Percentiles rank a stretch among this genome's conserved stretches.
phyloP scores from a whole-genome alignment of 345 rosid genomes.

The Gossypium bickii region DNA sequence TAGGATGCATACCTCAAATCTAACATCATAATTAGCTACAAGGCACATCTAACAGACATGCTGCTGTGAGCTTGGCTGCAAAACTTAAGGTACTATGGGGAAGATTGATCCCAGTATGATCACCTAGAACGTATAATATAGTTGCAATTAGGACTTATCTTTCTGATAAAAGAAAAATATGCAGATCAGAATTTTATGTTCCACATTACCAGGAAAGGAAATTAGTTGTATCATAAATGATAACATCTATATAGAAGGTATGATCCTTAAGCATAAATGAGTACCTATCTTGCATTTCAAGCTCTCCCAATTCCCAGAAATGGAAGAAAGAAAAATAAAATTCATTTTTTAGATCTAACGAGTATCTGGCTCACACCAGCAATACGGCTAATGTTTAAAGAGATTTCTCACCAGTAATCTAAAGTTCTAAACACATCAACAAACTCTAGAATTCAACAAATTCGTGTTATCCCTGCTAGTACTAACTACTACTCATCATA shows the following conservation, averaged over 20 bases:
- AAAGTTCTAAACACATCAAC: not conserved
- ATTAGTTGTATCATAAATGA: not conserved
- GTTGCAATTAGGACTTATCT: not conserved
- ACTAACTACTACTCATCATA: not conserved
- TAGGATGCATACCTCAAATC: not conserved
- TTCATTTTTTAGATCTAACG: not conserved
- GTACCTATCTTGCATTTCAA: not conserved
- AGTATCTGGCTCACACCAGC: not conserved
- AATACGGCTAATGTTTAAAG: not conserved
- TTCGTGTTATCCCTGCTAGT: not conserved
- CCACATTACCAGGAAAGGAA: not conserved
- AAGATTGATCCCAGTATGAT: constrained; percentile 3
- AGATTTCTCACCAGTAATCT: not conserved
- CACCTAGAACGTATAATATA: not conserved
- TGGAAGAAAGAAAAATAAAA: not conserved
- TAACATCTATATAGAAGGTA: not conserved
- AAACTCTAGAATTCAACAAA: not conserved
- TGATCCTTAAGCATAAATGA: not conserved
- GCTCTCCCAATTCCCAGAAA: not conserved
- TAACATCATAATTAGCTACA: constrained; percentile 5
- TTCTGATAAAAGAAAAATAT: not conserved
- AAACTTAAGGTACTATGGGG: constrained; percentile 1
- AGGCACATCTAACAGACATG: not conserved
- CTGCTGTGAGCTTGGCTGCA: constrained; percentile 6
- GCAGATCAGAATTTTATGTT: not conserved